These are phyloP conservation scores for Lanmaoa rubissima DNA, from an alignment of 768 basidiomycete genomes.

Conservation along the genomic window DNA sequence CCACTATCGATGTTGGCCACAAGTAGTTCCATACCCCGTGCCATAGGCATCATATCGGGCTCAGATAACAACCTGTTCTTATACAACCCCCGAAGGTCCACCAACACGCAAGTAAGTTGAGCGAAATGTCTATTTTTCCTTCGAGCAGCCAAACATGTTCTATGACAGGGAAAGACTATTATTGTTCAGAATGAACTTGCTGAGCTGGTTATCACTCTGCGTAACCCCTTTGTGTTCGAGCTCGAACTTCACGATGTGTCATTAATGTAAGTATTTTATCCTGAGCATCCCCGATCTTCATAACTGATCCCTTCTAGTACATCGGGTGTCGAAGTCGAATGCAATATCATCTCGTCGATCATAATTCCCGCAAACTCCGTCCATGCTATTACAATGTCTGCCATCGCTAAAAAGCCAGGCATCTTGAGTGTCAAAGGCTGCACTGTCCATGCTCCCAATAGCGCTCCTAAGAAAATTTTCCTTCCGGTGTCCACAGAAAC, in stretches of 20 bases:
- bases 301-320: slow-evolving; percentile 51
- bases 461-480: slow-evolving; percentile 66
- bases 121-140: neutral
- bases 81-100: slow-evolving; percentile 80
- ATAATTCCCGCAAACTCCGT: slow-evolving; percentile 72
- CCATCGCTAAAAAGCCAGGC: slow-evolving; percentile 64
- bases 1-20: slow-evolving; percentile 53
- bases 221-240: slow-evolving; percentile 91
- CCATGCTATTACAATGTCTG: slow-evolving; percentile 70
- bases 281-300: neutral
- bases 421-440: slow-evolving; percentile 75
- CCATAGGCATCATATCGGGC: slow-evolving; percentile 48
- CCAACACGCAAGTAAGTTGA: slow-evolving; percentile 52
- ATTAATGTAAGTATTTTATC: slow-evolving; percentile 57
- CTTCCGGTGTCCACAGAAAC: slow-evolving; percentile 71
- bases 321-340: slow-evolving; percentile 73
- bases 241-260: slow-evolving; percentile 81
- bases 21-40: slow-evolving; percentile 36
- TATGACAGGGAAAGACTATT: slow-evolving; percentile 50
- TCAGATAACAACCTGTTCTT: slow-evolving; percentile 79
- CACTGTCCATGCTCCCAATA: slow-evolving; percentile 71
- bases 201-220: slow-evolving; percentile 81
- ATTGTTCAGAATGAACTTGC: slow-evolving; percentile 81
- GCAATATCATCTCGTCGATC: slow-evolving; percentile 54
- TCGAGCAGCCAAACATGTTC: slow-evolving; percentile 1